A percentile compares a stretch with the other conserved stretches of the same genome.
Conservation (phyloP, 148 eudicot species). For the Rhododendron griersonianum region DNA sequence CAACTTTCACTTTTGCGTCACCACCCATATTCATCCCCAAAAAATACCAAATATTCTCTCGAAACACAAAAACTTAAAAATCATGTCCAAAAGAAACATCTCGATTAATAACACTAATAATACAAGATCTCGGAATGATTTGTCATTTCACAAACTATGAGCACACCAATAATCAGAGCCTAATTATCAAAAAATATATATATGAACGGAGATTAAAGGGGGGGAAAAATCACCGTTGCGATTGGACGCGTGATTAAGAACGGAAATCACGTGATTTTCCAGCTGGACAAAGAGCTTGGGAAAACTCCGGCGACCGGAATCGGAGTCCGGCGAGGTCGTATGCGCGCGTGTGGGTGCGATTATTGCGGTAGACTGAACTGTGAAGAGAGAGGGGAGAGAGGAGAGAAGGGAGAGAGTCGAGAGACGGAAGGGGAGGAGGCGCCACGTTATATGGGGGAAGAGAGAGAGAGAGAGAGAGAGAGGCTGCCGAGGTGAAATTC, state of each 20-base stretch:
- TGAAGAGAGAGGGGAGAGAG: not conserved
- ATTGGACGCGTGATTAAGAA: not conserved
- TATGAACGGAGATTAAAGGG: not conserved
- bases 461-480: conserved; percentile 7
- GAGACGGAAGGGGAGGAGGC: not conserved
- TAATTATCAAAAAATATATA: not conserved
- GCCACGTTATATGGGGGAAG: not conserved
- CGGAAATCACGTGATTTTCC: not conserved
- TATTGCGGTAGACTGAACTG: not conserved
- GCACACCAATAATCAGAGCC: not conserved
- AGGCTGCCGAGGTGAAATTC: not conserved
- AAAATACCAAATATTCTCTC: not conserved
- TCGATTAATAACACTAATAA: not conserved
- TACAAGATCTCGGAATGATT: not conserved
- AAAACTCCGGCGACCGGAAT: not conserved
- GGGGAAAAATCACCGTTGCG: not conserved
- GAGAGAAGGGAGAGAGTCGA: not conserved
- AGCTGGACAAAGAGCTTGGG: not conserved
- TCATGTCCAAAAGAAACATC: not conserved
- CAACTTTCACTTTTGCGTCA: not conserved
- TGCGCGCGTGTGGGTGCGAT: not conserved
- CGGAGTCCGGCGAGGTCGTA: not conserved
- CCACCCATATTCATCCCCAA: not conserved
- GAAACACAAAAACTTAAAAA: not conserved
- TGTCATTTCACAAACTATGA: not conserved